Conservation (phyloP, 495 filamentous ascomycete species). For the Podospora fimiseda region DNA sequence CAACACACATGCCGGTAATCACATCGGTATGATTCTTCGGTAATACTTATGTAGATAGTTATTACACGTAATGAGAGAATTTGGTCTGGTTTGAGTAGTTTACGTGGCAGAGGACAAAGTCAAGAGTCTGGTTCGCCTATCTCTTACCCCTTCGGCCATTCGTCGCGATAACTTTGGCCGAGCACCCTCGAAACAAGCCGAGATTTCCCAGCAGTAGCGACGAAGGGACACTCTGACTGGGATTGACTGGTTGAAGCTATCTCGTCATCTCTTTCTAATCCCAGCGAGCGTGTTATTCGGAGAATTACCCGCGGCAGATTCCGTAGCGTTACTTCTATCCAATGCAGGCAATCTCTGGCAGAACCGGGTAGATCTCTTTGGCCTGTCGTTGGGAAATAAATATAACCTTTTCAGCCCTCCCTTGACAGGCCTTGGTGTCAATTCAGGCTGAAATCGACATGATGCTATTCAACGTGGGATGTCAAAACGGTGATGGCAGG, state of each 20-base stretch:
- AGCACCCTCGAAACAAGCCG: too few species aligned
- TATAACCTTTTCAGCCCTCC: not conserved
- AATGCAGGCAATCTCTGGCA: slow-evolving; percentile 3
- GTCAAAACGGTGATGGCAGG: not conserved
- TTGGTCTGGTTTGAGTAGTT: too few species aligned
- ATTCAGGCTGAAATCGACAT: slow-evolving; percentile 18
- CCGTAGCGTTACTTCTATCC: not conserved
- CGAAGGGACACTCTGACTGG: not conserved
- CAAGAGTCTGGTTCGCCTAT: too few species aligned
- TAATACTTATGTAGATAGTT: too few species aligned
- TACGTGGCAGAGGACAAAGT: too few species aligned
- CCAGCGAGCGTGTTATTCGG: slow-evolving; percentile 2
- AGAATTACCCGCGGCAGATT: slow-evolving; percentile 3
- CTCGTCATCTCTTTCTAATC: not conserved
- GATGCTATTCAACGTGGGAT: not conserved
- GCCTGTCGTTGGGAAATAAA: not conserved
- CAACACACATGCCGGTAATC: too few species aligned
- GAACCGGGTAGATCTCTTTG: slow-evolving; percentile 12
- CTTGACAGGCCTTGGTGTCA: slow-evolving; percentile 5
- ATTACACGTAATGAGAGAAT: too few species aligned
- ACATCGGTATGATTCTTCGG: too few species aligned
- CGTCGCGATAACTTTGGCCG: too few species aligned
- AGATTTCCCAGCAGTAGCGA: slow-evolving; percentile 10
- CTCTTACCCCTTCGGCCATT: too few species aligned
- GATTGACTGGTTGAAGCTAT: slow-evolving; percentile 1